phyloP scores from a whole-genome alignment of 495 filamentous ascomycete genomes.

The Oleoguttula mirabilis region DNA sequence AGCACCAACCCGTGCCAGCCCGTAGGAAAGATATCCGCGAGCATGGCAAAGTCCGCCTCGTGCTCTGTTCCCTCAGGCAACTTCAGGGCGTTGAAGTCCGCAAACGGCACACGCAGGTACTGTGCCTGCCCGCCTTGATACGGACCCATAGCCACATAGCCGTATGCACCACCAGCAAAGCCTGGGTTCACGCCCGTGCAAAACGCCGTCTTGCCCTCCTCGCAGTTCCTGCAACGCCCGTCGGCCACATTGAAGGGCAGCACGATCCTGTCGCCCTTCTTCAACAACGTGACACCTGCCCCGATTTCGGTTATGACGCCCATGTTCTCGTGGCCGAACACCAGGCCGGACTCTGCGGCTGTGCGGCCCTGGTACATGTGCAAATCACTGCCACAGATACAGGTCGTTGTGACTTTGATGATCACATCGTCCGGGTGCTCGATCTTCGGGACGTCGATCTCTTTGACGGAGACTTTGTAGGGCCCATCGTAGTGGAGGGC shows the following conservation, averaged over 20 bases:
- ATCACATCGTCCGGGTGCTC: constrained; percentile 33
- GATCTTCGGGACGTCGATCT: constrained; percentile 39
- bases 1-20: constrained; percentile 48
- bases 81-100: constrained; percentile 45
- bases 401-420: constrained; percentile 44
- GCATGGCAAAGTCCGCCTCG: constrained; percentile 28
- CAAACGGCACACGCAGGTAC: constrained; percentile 45
- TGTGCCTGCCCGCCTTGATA: constrained; percentile 39
- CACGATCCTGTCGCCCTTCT: constrained; percentile 44
- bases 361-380: constrained; percentile 45
- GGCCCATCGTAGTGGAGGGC: constrained; percentile 45
- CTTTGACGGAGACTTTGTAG: constrained; percentile 39
- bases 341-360: constrained; percentile 39
- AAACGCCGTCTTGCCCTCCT: constrained; percentile 46
- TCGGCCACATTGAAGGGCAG: constrained; percentile 50
- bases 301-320: constrained; percentile 33
- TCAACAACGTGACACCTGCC: constrained; percentile 37
- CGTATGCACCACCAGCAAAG: constrained; percentile 48
- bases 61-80: constrained; percentile 29
- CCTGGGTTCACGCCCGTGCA: constrained; percentile 45
- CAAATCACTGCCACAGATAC: constrained; percentile 38
- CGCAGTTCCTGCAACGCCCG: constrained; percentile 46
- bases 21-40: constrained; percentile 47
- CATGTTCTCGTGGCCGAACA: constrained; percentile 43
- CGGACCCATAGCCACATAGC: constrained; percentile 50